A percentile compares a stretch with the other conserved stretches of the same genome.
Evolutionary conservation across 176 grass and related monocot species (phyloP).

Genomic region (Eragrostis curvula): DNA sequence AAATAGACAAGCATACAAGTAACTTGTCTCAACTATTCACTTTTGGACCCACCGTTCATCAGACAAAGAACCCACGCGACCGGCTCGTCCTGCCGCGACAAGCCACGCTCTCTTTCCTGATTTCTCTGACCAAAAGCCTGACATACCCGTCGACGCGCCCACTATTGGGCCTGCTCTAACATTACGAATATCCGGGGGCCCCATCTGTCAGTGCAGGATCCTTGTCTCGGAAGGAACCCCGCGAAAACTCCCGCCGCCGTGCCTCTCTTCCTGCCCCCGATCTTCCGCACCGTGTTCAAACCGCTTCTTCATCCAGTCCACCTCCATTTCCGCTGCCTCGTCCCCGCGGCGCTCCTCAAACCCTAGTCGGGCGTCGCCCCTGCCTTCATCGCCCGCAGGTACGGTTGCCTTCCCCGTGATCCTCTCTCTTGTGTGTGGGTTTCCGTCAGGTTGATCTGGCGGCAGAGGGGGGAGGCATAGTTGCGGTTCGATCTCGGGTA

Average conservation of each 20-base stretch:
- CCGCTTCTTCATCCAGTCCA: neutral
- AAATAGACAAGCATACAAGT: too few relatives aligned
- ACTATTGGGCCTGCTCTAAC: too few relatives aligned
- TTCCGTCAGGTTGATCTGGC: neutral
- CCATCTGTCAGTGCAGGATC: neutral
- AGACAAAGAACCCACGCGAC: too few relatives aligned
- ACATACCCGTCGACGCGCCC: too few relatives aligned
- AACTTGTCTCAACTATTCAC: too few relatives aligned
- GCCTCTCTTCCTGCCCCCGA: neutral
- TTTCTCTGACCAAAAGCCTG: too few relatives aligned
- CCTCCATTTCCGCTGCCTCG: too few relatives aligned
- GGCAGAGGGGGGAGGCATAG: neutral
- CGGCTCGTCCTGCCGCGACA: too few relatives aligned
- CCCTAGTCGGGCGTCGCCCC: neutral
- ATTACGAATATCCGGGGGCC: neutral
- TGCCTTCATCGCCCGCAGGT: neutral
- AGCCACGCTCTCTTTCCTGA: too few relatives aligned
- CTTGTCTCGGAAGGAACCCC: constrained; percentile 12
- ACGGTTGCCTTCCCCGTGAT: neutral
- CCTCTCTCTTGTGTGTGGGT: neutral
- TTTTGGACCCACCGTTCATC: too few relatives aligned
- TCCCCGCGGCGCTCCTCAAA: neutral
- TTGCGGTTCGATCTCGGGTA: neutral
- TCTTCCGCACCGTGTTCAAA: neutral
- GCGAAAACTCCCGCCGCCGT: constrained; percentile 27